These are phyloP conservation scores for Candida orba DNA, from an alignment of 805 yeast species.

Conservation along the genomic window DNA sequence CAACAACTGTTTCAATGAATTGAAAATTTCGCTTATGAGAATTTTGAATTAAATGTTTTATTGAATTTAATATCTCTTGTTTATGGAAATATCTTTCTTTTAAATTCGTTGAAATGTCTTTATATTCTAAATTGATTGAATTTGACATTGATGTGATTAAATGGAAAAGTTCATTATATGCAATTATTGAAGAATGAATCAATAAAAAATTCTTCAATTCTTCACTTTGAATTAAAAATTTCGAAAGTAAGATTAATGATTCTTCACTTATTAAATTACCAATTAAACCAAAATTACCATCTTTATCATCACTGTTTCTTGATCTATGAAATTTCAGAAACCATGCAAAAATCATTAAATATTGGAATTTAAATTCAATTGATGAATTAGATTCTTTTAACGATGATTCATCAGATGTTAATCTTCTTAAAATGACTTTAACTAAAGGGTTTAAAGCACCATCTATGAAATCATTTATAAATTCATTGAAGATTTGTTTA, in stretches of 20 bases:
- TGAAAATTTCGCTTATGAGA: conserved; percentile 59
- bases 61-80: conserved; percentile 46
- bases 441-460: conserved; percentile 69
- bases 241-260: conserved; percentile 44
- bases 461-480: conserved; percentile 56
- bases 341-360: conserved; percentile 64
- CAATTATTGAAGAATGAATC: conserved; percentile 61
- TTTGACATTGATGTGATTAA: conserved; percentile 35
- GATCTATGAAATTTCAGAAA: conserved; percentile 58
- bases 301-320: conserved; percentile 20
- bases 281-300: conserved; percentile 35
- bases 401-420: conserved; percentile 30
- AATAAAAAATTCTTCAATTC: conserved; percentile 46
- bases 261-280: conserved; percentile 56
- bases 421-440: conserved; percentile 39
- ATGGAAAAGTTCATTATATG: conserved; percentile 56
- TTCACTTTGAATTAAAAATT: conserved; percentile 32
- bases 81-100: conserved; percentile 66
- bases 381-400: not conserved
- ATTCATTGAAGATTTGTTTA: conserved; percentile 21
- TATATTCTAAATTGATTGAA: conserved; percentile 36
- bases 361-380: conserved; percentile 28
- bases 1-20: conserved; percentile 53
- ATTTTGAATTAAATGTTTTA: conserved; percentile 53
- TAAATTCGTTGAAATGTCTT: conserved; percentile 49